Evolutionary conservation across 768 basidiomycete species (phyloP), one percentile per base, ranked within the genome.

Genomic region (Russula vinacea): DNA sequence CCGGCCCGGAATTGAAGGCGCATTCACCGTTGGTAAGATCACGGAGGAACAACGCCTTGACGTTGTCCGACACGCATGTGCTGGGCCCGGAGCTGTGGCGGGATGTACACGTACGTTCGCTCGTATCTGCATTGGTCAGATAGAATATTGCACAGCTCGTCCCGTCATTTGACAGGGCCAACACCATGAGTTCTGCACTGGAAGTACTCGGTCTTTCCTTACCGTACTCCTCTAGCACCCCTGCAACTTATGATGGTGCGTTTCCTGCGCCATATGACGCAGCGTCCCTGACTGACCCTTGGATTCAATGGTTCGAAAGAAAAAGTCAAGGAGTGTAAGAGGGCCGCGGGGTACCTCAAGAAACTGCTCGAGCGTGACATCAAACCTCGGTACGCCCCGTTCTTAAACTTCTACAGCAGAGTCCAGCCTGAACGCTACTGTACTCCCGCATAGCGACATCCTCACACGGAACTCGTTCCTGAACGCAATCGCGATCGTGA

Each of bases 131-230:
- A 8, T 17, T n/a, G 51, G n/a, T 45, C 19, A n/a, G 39, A 29
- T 17, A 19, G 26, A 53, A 54, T 37, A n/a, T 10, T n/a, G n/a
- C n/a, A 45, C 5, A n/a, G 56, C 17, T 19, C 17, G 6, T 47
- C 45, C 29, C 29, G 29, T 29, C 22, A 32, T 53, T 14, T 13
- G 42, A 56, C 65, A 85, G 84, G 10, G 92, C 92, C 39, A 94
- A 94, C 70, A 93, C 92, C 0, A 93, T 94, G 92, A 90, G 89
- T 66, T 87, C 89, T 47, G 87, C 83, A 19, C 78, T 94, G 35
- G 92, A 94, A 73, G 89, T 85, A 6, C 80, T 95, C 60, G 93
- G 92, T 29, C 86, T 95, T 80, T 89, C 90, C 14, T 77, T 94
- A 52, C 92, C 91, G 0, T 93, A 89, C 73, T 93, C 92, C 45